Base-by-base conservation (phyloP, 805 yeast species). In the Metschnikowia arizonensis region DNA sequence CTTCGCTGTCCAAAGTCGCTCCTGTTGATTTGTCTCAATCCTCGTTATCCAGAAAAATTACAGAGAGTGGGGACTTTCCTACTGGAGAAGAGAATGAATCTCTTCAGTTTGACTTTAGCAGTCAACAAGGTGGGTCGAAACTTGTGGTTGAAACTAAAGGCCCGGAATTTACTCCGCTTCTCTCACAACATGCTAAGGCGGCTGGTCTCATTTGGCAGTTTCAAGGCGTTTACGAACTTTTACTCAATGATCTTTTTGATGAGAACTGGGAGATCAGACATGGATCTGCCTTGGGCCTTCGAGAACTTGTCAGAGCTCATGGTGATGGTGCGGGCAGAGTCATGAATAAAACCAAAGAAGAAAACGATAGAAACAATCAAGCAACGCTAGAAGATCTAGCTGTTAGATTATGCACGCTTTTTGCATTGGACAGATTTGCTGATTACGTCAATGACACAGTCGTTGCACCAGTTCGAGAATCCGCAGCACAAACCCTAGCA, bases 401-500 rank as follows among this genome's bases (percentile, higher is more conserved):
- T 3, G 88, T 93, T 15, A 75, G 97, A 50, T 61, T 93, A 37
- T 74, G 95, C 58, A 85, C 95, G 5, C 71, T 93, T 10, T 88
- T 93, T 64, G 91, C 97, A 2, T 70, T 93, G 43, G 99, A 93
- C 66, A 69, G 98, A 55, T 93, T 93, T 66, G 98, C 97, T 38
- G 99, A 93, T 68, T 93, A 87, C 63, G 96, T 93, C 26, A 84
- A 95, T 34, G 99, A 93, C 60, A 95, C 96, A 5, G 99, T 93
- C 11, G 95, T 93, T 31, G 98, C 98, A 0, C 99, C 99, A 1
- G 98, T 93, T 4, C 73, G 99, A 59, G 99, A 95, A 65, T 88
- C 96, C 29, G 88, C 91, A 24, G 97, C 97, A 0, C 99, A 93
- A 65, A 81, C 97, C 0, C 66, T 93, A 40, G 98, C 96, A 12